Evolutionary conservation across 2,329 filamentous ascomycete genomes (phyloP), one percentile per base, ranked within the genome.

Genomic region (Fusarium secorum): DNA sequence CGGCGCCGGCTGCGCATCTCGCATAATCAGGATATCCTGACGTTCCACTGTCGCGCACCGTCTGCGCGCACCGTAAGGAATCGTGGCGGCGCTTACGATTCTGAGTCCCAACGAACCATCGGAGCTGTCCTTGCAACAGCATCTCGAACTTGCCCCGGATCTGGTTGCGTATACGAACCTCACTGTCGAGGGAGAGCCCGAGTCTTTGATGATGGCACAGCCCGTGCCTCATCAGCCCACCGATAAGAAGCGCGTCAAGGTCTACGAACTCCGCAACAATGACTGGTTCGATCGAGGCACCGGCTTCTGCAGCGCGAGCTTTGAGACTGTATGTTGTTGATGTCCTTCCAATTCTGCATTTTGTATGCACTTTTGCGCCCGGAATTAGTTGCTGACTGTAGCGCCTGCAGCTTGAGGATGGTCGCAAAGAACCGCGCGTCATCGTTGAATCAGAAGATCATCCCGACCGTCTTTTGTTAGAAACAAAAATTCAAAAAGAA

Each of bases 221-320:
- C 83, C 85, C 76, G 88, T 90, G 88, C 88, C 88, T 88, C 88
- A 89, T 88, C 87, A 86, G 84, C 83, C 86, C 81, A 86, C 86
- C 81, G 88, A 90, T 78, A 89, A 86, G 83, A 90, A 88, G 81
- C 88, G 96, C 87, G 96, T 98, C 83, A 99, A 99, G 87, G 96
- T 99, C 80, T 99, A 99, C 83, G 96, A 98, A 85, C 88, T 99
- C 78, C 94, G 93, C 81, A 94, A 97, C 84, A 97, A 97, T 87
- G 96, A 98, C 89, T 99, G 96, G 96, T 98, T 95, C 80, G 96
- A 99, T 83, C 89, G 95, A 78, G 96, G 96, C 72, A 99, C 96
- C 51, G 96, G 96, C 70, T 98, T 98, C 82, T 98, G 96, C 81
- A 93, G 90, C 66, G 94, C 95, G 51, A 87, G 90, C 72, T 88